Percentiles rank a stretch among this genome's conserved stretches.
phyloP scores from a whole-genome alignment of 1,284 basidiomycete species.

The Schizophyllum commune region DNA sequence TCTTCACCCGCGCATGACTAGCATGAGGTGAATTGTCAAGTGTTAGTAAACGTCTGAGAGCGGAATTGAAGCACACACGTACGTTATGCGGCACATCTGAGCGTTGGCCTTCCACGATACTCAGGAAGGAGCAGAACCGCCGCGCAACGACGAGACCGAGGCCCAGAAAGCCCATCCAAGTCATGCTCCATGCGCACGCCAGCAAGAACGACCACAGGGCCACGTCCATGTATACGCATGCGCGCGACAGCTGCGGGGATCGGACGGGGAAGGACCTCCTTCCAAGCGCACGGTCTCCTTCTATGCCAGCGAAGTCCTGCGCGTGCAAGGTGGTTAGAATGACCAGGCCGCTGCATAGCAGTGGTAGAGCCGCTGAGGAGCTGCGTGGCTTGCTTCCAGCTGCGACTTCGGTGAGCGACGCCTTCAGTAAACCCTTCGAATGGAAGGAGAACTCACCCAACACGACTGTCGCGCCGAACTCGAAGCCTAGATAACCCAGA shows the following conservation, averaged over 20 bases:
- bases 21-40: too few species aligned
- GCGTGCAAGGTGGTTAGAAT: constrained; percentile 30
- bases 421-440: not conserved
- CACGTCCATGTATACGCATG: constrained; percentile 10
- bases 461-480: constrained; percentile 23
- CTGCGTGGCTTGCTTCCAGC: constrained; percentile 4
- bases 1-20: too few species aligned
- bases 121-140: constrained; percentile 12
- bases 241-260: constrained; percentile 18
- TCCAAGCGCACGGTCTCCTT: constrained; percentile 23
- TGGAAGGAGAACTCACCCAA: constrained; percentile 18
- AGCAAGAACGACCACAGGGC: constrained; percentile 15
- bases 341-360: constrained; percentile 21
- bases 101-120: constrained; percentile 6
- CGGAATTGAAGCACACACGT: constrained; percentile 1
- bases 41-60: too few species aligned
- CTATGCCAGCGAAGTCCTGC: constrained; percentile 30
- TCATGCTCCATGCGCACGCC: constrained; percentile 13
- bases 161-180: constrained; percentile 4
- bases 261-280: constrained; percentile 28
- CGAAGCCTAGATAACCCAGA: constrained; percentile 23
- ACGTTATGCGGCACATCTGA: constrained; percentile 16
- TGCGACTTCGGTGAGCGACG: not conserved
- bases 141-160: constrained; percentile 13
- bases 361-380: constrained; percentile 14